Evolutionary conservation across 2,329 filamentous ascomycete species (phyloP), one percentile per base, ranked within the genome.

Genomic region (Helotiales sp.): DNA sequence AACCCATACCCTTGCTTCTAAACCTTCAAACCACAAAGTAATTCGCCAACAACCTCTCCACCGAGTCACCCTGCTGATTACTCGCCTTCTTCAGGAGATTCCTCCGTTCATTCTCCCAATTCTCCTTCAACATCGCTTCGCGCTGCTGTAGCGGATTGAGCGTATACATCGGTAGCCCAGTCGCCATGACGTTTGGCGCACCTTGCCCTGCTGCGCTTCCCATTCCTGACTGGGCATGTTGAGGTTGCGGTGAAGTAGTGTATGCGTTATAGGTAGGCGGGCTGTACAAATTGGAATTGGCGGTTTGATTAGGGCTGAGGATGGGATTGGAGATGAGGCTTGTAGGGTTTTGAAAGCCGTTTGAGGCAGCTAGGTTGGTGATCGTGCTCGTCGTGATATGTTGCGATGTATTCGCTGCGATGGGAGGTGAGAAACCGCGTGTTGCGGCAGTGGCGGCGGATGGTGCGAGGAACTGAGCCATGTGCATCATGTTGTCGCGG

Each of bases 111-210:
- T 79, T 74, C 63, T 86, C 82, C 45, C 81, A 77, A 22, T 78
- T 77, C 70, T 83, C 79, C 69, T 80, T 81, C 67, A 83, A 81
- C 79, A 83, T 80, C 6, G 79, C 80, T 71, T 84, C 83, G 34
- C 80, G 78, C 68, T 85, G 82, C 71, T 84, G 80, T 11, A 83
- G 76, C n/a, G 83, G 82, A 63, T 80, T 82, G 67, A 81, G 75
- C 1, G 67, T 61, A 47, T 73, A 79, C 67, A 66, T 80, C 30
- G 79, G 37, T 77, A 80, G 22, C 75, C 71, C 54, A 1, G 37
- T 58, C 8, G 24, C 37, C 32, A 58, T 37, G 17, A 49, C 32
- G 8, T 47, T 63, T 17, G 61, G 43, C 4, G 30, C 43, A 24
- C 58, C 34, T 30, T 43, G 37, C 40, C 47, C 13, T 61, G 40